A percentile compares a stretch with the other conserved stretches of the same genome.
Evolutionary conservation across 805 yeast genomes (phyloP).

Genomic region (Saccharomycopsis sp.): DNA sequence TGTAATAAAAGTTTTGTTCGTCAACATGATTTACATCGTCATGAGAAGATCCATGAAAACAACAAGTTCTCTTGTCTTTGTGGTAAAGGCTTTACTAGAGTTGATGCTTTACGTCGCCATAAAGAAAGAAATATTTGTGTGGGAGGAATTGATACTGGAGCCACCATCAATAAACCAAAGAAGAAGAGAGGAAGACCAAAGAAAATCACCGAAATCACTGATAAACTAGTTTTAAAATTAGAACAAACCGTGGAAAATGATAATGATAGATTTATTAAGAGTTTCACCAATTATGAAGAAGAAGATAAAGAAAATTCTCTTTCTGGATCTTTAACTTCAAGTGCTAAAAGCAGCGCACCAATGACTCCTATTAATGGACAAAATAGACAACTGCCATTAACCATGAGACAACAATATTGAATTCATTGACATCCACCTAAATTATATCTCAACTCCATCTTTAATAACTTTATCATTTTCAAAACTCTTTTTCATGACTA

Average conservation of each 20-base stretch:
- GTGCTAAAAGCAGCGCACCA: constrained; percentile 7
- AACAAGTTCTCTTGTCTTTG: constrained; percentile 72
- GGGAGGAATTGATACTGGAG: constrained; percentile 48
- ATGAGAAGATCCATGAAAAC: constrained; percentile 66
- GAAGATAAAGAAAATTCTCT: constrained; percentile 8
- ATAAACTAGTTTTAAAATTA: constrained; percentile 4
- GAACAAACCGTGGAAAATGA: constrained; percentile 12
- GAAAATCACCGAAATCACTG: too few species aligned
- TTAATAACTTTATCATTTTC: too few species aligned
- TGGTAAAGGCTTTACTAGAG: constrained; percentile 87
- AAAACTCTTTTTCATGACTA: too few species aligned
- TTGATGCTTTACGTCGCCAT: constrained; percentile 82
- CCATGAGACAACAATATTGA: neutral
- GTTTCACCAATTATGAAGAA: neutral
- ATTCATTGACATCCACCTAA: neutral
- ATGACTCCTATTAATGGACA: constrained; percentile 5
- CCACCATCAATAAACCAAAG: constrained; percentile 25
- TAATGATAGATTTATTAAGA: neutral
- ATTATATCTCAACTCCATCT: too few species aligned
- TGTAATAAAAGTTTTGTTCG: constrained; percentile 87
- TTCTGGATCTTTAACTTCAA: constrained; percentile 1
- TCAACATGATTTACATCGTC: constrained; percentile 89
- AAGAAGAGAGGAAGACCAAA: constrained; percentile 29
- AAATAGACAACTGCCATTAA: constrained; percentile 1
- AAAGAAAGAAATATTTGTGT: constrained; percentile 65